A percentile compares a stretch with the other conserved stretches of the same genome.
Evolutionary conservation across 345 rosid species (phyloP).

Genomic region (Raphanus raphanistrum): DNA sequence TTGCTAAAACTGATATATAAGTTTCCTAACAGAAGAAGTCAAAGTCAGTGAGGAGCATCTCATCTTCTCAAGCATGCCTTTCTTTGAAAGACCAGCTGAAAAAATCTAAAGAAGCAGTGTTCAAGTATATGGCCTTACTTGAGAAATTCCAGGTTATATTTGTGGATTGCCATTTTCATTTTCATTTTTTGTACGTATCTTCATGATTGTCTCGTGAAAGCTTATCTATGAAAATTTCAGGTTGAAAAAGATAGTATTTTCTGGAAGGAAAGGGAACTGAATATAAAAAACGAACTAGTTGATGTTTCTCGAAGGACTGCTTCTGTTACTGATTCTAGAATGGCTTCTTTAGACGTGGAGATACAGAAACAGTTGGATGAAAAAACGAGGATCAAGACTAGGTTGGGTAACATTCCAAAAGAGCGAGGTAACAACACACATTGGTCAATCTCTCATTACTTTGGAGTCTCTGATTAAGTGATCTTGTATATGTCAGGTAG

Average conservation of each 20-base stretch:
- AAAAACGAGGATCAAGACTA: conserved; percentile 54
- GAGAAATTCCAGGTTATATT: conserved; percentile 98
- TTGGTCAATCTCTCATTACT: conserved; percentile 7
- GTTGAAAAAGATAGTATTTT: conserved; percentile 79
- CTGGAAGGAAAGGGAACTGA: conserved; percentile 88
- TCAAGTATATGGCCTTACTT: conserved; percentile 61
- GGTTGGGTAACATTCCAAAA: conserved; percentile 63
- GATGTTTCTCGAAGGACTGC: conserved; percentile 76
- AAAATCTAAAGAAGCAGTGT: conserved; percentile 70
- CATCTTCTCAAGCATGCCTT: conserved; percentile 66
- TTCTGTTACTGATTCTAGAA: conserved; percentile 66
- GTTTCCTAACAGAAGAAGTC: conserved; percentile 57
- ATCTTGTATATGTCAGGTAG: conserved; percentile 61
- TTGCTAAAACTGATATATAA: conserved; percentile 21
- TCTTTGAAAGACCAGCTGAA: conserved; percentile 69
- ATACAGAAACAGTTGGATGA: conserved; percentile 69
- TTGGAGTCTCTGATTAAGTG: conserved; percentile 40
- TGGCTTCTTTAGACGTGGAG: conserved; percentile 58
- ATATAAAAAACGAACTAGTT: conserved; percentile 62
- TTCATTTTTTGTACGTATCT: background rate
- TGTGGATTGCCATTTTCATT: conserved; percentile 59
- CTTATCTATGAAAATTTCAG: conserved; percentile 48
- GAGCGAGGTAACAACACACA: conserved; percentile 61
- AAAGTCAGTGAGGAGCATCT: conserved; percentile 67
- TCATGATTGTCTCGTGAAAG: conserved; percentile 25